These are phyloP conservation scores for Suhomyces yuchorum DNA, from an alignment of 1,139 yeast genomes.

Conservation along the genomic window DNA sequence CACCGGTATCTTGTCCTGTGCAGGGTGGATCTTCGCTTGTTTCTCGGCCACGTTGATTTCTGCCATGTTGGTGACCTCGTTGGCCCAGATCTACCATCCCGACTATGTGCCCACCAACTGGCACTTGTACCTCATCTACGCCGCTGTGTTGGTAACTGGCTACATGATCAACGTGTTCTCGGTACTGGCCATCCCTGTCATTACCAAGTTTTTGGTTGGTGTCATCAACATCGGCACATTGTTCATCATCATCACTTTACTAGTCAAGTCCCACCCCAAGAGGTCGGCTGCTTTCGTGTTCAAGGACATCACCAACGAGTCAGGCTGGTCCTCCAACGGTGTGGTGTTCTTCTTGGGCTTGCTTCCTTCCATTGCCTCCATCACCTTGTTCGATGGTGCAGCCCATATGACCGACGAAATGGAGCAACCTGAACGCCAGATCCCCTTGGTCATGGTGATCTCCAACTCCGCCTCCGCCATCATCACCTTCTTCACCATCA, in stretches of 20 bases:
- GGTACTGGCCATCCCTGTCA: constrained; percentile 22
- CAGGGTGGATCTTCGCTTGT: constrained; percentile 17
- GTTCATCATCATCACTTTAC: constrained; percentile 27
- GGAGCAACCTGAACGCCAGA: constrained; percentile 28
- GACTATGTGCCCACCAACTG: constrained; percentile 25
- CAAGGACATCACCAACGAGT: constrained; percentile 26
- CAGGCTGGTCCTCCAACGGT: constrained; percentile 34
- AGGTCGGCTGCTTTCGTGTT: constrained; percentile 28
- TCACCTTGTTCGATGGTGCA: constrained; percentile 32
- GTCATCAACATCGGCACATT: constrained; percentile 29
- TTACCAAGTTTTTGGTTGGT: constrained; percentile 23
- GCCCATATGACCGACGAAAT: constrained; percentile 37
- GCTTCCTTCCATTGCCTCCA: constrained; percentile 31
- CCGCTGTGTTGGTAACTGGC: constrained; percentile 21
- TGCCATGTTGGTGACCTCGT: constrained; percentile 11
- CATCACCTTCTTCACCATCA: constrained; percentile 24
- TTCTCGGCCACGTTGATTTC: constrained; percentile 14
- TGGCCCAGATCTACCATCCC: constrained; percentile 23
- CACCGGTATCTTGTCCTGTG: constrained; percentile 21
- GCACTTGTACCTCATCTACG: constrained; percentile 28
- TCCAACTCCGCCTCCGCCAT: constrained; percentile 26
- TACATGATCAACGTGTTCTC: constrained; percentile 25
- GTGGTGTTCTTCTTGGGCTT: constrained; percentile 32
- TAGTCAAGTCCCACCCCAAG: constrained; percentile 27
- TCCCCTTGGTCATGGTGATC: constrained; percentile 31